phyloP scores from a whole-genome alignment of 495 filamentous ascomycete genomes.

The Penicillium nucicola region DNA sequence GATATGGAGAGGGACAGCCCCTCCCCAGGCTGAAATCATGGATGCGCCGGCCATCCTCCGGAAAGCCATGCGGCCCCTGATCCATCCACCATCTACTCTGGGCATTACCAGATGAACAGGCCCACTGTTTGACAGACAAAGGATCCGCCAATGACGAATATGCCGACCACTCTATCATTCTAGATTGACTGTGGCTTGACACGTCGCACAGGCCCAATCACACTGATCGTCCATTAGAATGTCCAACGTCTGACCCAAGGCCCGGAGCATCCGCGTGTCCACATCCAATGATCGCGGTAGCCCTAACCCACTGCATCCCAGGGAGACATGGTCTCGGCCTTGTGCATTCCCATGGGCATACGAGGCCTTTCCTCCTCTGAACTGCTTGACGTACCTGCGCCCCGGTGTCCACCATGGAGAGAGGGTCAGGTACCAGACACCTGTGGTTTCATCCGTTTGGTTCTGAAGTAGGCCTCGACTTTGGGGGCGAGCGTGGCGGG shows the following conservation, averaged over 20 bases:
- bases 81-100: background rate
- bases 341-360: constrained; percentile 12
- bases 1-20: background rate
- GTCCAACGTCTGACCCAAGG: background rate
- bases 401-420: constrained; percentile 9
- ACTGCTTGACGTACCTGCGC: constrained; percentile 9
- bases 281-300: background rate
- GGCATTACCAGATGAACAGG: background rate
- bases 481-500: constrained; percentile 15
- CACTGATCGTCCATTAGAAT: background rate
- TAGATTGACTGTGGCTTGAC: background rate
- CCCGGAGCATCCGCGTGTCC: background rate
- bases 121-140: background rate
- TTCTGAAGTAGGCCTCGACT: background rate
- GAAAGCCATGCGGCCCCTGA: background rate
- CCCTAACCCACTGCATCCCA: constrained; percentile 4
- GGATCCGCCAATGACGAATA: background rate
- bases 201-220: background rate
- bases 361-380: constrained; percentile 1
- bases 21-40: background rate
- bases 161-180: background rate
- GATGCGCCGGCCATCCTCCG: background rate
- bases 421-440: constrained; percentile 21
- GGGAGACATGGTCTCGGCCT: constrained; percentile 12
- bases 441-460: constrained; percentile 3